A percentile compares a stretch with the other conserved stretches of the same genome.
Conservation (phyloP, 345 rosid genomes). For the Gynandropsis gynandra region DNA sequence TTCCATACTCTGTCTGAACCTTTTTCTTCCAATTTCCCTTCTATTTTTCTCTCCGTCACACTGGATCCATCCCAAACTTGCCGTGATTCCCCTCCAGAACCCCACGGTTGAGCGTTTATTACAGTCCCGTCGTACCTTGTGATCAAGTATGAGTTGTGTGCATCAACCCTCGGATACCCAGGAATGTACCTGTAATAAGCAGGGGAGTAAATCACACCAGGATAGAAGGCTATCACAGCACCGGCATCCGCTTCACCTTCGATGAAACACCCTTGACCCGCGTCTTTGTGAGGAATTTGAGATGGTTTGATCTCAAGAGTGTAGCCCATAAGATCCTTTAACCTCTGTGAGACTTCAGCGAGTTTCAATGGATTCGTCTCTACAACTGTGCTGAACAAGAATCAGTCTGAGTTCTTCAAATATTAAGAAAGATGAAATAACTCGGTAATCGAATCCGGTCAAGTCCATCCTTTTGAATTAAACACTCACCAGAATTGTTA, state of each 20-base stretch:
- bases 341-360: constrained; percentile 43
- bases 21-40: constrained; percentile 22
- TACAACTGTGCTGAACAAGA: constrained; percentile 61
- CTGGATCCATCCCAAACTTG: constrained; percentile 50
- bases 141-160: constrained; percentile 62
- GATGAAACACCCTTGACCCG: constrained; percentile 69
- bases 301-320: constrained; percentile 59
- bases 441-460: neutral
- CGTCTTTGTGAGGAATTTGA: constrained; percentile 60
- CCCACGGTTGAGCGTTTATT: constrained; percentile 87
- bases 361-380: constrained; percentile 54
- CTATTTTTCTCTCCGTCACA: constrained; percentile 26
- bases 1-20: constrained; percentile 69
- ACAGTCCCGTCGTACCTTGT: constrained; percentile 76
- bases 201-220: constrained; percentile 71
- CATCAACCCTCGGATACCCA: constrained; percentile 68
- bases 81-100: constrained; percentile 56
- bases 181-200: constrained; percentile 72
- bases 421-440: neutral
- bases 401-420: constrained; percentile 32
- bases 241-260: constrained; percentile 77
- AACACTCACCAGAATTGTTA: constrained; percentile 41
- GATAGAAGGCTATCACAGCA: constrained; percentile 72
- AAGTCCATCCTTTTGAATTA: neutral
- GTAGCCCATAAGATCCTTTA: constrained; percentile 65